Evolutionary conservation across 2,329 filamentous ascomycete species (phyloP).

Genomic region (Penicillium sp.): DNA sequence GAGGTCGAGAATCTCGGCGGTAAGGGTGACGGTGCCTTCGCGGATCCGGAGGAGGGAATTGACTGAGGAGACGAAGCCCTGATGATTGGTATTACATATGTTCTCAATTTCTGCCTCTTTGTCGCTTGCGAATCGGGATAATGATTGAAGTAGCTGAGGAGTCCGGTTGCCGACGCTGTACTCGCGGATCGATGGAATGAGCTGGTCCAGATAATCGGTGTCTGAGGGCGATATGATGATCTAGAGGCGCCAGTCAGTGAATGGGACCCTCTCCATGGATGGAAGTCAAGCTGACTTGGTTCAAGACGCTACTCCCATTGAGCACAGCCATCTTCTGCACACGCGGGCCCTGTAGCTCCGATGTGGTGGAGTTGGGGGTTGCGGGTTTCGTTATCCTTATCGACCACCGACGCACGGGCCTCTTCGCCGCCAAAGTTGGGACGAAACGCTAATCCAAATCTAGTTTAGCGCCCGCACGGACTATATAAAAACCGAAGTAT

Average conservation of each 20-base stretch:
- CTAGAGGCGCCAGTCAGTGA: slow-evolving; percentile 49
- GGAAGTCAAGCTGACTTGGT: slow-evolving; percentile 16
- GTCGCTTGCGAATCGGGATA: slow-evolving; percentile 79
- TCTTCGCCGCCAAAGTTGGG: too few relatives aligned
- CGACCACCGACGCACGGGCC: not conserved
- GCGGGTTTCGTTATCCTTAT: not conserved
- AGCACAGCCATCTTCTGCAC: not conserved
- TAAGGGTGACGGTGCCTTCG: slow-evolving; percentile 85
- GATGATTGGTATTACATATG: slow-evolving; percentile 93
- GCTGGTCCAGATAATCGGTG: slow-evolving; percentile 89
- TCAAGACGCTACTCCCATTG: slow-evolving; percentile 16
- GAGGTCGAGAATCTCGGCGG: slow-evolving; percentile 84
- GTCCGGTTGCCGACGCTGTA: slow-evolving; percentile 75
- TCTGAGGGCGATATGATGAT: slow-evolving; percentile 92
- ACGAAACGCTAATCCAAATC: too few relatives aligned
- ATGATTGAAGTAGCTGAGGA: slow-evolving; percentile 71
- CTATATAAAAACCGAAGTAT: not conserved
- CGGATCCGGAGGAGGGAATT: slow-evolving; percentile 91
- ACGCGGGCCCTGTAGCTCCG: not conserved
- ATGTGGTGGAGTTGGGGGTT: not conserved
- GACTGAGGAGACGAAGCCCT: slow-evolving; percentile 92
- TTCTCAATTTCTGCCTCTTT: slow-evolving; percentile 90
- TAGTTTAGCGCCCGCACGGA: not conserved
- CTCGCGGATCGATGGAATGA: slow-evolving; percentile 93
- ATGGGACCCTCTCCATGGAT: not conserved